Evolutionary conservation across 441 rosid genomes (phyloP).

Genomic region (Melastoma candidum): DNA sequence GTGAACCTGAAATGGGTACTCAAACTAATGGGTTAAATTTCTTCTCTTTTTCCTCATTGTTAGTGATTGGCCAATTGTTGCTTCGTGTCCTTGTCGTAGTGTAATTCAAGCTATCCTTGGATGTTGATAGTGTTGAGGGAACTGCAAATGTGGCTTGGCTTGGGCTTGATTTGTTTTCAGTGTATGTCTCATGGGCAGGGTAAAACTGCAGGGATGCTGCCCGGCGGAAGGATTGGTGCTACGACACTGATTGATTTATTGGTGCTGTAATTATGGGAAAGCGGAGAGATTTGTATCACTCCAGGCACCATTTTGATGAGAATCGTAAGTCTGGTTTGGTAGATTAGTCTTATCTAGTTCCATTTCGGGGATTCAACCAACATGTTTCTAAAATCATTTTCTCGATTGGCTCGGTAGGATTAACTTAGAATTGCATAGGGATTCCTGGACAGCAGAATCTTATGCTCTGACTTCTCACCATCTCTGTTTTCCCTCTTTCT

Average conservation of each 20-base stretch:
- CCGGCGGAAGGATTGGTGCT: no score
- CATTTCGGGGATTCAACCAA: background rate
- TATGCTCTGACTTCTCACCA: background rate
- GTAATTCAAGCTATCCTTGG: no score
- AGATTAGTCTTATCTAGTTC: background rate
- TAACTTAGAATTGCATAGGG: background rate
- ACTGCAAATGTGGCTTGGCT: no score
- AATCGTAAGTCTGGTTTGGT: constrained; percentile 38
- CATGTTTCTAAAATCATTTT: background rate
- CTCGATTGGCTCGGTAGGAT: background rate
- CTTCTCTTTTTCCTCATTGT: no score
- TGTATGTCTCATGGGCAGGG: no score
- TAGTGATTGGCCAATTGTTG: no score
- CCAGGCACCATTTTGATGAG: constrained; percentile 43
- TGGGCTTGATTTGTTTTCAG: no score
- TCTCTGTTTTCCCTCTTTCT: constrained; percentile 10
- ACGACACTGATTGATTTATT: background rate
- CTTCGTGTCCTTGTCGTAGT: no score
- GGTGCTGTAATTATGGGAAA: constrained; percentile 26
- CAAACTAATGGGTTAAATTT: no score
- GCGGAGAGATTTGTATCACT: constrained; percentile 39
- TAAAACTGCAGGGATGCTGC: no score
- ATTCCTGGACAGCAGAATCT: background rate
- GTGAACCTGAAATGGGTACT: no score
- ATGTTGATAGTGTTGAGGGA: no score